Conservation (phyloP, 805 yeast species). For the Candida easanensis region DNA sequence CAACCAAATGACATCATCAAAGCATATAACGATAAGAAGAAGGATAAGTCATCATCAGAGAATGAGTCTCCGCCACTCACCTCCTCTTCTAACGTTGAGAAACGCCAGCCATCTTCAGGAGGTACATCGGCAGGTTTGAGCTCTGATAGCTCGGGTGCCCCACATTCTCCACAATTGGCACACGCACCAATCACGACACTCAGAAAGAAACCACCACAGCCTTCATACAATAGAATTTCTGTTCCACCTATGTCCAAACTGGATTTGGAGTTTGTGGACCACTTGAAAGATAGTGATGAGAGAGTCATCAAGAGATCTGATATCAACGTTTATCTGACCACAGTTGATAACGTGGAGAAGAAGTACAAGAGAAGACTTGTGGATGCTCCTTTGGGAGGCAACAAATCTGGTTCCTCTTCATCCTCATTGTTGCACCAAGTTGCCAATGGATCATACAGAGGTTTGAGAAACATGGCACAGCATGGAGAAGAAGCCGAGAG, state of each 20-base stretch:
- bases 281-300: slow-evolving; percentile 54
- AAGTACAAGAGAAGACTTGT: slow-evolving; percentile 54
- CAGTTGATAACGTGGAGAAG: slow-evolving; percentile 52
- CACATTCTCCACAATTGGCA: slow-evolving; percentile 4
- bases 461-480: slow-evolving; percentile 35
- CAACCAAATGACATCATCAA: slow-evolving; percentile 28
- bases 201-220: slow-evolving; percentile 14
- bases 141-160: neutral
- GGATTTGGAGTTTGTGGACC: slow-evolving; percentile 59
- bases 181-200: slow-evolving; percentile 5
- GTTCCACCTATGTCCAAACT: slow-evolving; percentile 48
- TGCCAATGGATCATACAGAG: slow-evolving; percentile 41
- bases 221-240: slow-evolving; percentile 5
- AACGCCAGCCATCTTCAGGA: slow-evolving; percentile 7
- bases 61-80: slow-evolving; percentile 9
- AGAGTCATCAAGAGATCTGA: slow-evolving; percentile 58
- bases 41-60: slow-evolving; percentile 1
- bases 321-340: slow-evolving; percentile 41
- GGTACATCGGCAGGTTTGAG: slow-evolving; percentile 6
- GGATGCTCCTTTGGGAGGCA: slow-evolving; percentile 54
- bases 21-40: slow-evolving; percentile 15
- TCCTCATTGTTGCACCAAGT: slow-evolving; percentile 40
- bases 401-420: slow-evolving; percentile 36
- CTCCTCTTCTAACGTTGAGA: slow-evolving; percentile 11
- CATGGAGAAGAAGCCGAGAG: slow-evolving; percentile 30